A percentile compares a stretch with the other conserved stretches of the same genome.
These are phyloP conservation scores for Nicotiana tomentosiformis DNA, from an alignment of 257 asterid species.

Conservation along the genomic window DNA sequence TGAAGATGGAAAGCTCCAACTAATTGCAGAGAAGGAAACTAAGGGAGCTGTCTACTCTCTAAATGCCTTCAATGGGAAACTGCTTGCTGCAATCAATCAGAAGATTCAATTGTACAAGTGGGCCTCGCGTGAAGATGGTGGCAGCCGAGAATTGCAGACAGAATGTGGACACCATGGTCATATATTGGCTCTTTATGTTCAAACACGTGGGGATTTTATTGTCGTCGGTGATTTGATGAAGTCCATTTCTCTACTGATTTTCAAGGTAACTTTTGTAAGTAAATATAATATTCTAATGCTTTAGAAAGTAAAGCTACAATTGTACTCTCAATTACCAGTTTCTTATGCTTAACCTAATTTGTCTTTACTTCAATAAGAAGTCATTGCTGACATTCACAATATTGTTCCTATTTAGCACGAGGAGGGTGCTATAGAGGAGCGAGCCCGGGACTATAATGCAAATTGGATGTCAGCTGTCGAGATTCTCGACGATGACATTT, in stretches of 20 bases:
- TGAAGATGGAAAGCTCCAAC: slow-evolving; percentile 94
- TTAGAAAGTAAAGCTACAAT: background rate
- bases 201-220: slow-evolving; percentile 95
- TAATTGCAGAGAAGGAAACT: slow-evolving; percentile 91
- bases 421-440: slow-evolving; percentile 98
- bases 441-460: slow-evolving; percentile 96
- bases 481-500: slow-evolving; percentile 88
- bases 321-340: background rate
- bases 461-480: slow-evolving; percentile 99
- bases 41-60: slow-evolving; percentile 97
- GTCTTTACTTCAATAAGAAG: background rate
- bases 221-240: slow-evolving; percentile 97
- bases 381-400: background rate
- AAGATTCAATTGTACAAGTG: slow-evolving; percentile 94
- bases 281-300: background rate
- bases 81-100: slow-evolving; percentile 97
- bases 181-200: slow-evolving; percentile 94
- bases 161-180: slow-evolving; percentile 99
- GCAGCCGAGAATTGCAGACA: slow-evolving; percentile 86
- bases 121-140: slow-evolving; percentile 81
- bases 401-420: slow-evolving; percentile 51
- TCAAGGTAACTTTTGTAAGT: slow-evolving; percentile 55
- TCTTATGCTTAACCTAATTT: background rate
- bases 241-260: slow-evolving; percentile 85
- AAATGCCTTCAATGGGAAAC: slow-evolving; percentile 85